These are phyloP conservation scores for Trametes sp. DNA, from an alignment of 1,284 basidiomycete species.

Conservation along the genomic window DNA sequence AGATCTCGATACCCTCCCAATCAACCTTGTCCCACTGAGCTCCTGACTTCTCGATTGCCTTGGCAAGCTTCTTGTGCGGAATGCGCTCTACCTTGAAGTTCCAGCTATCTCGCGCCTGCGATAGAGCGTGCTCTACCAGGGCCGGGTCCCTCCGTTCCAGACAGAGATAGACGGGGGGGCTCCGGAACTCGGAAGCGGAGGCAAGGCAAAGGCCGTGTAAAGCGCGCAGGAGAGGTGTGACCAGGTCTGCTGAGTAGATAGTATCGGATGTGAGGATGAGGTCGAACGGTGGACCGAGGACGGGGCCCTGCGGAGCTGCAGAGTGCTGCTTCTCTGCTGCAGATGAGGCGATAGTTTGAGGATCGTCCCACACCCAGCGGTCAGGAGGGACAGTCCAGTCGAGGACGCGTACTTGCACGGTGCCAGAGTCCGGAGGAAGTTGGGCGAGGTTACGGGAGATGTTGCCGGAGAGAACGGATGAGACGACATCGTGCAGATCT, in stretches of 20 bases:
- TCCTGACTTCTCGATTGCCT: slow-evolving; percentile 66
- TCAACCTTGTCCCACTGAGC: slow-evolving; percentile 68
- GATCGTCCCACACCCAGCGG: slow-evolving; percentile 63
- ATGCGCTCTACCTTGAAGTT: slow-evolving; percentile 68
- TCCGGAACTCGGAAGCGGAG: slow-evolving; percentile 34
- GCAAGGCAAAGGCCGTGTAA: slow-evolving; percentile 58
- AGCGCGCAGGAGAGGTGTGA: slow-evolving; percentile 77
- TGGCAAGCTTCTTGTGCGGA: slow-evolving; percentile 64
- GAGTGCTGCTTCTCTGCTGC: slow-evolving; percentile 37
- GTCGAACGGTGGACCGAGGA: slow-evolving; percentile 69
- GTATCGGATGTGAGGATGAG: slow-evolving; percentile 89
- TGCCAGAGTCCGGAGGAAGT: slow-evolving; percentile 48
- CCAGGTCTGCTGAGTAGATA: slow-evolving; percentile 72
- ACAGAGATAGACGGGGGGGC: slow-evolving; percentile 69
- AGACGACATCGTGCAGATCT: slow-evolving; percentile 76
- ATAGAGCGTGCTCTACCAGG: slow-evolving; percentile 67
- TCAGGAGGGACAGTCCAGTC: slow-evolving; percentile 68
- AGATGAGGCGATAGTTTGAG: slow-evolving; percentile 47
- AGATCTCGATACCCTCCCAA: slow-evolving; percentile 82
- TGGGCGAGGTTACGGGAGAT: slow-evolving; percentile 57
- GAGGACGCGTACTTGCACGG: slow-evolving; percentile 62
- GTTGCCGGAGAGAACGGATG: slow-evolving; percentile 73
- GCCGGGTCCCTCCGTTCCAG: slow-evolving; percentile 81
- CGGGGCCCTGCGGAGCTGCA: slow-evolving; percentile 25
- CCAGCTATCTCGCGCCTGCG: slow-evolving; percentile 56